Evolutionary conservation across 1,284 basidiomycete genomes (phyloP).

Genomic region (Leccinum angustisporum): DNA sequence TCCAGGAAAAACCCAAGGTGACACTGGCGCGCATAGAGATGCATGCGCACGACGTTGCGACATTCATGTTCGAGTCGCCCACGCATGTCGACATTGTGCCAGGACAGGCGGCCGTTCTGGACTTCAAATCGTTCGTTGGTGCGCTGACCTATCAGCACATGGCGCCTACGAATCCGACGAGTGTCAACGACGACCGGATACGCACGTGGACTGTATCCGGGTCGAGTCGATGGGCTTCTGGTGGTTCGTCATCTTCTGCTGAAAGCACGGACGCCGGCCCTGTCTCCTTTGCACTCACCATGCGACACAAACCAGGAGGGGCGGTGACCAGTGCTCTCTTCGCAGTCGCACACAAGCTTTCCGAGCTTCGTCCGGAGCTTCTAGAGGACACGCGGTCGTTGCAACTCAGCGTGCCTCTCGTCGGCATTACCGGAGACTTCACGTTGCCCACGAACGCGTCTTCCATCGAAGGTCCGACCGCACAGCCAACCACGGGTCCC

Average conservation of each 20-base stretch:
- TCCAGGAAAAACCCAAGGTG: slow-evolving; percentile 29
- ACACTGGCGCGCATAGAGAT: slow-evolving; percentile 40
- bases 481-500: neutral
- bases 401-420: slow-evolving; percentile 32
- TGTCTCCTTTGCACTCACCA: slow-evolving; percentile 21
- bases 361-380: slow-evolving; percentile 38
- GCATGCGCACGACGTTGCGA: slow-evolving; percentile 50
- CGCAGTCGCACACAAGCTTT: slow-evolving; percentile 42
- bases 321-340: slow-evolving; percentile 54
- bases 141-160: slow-evolving; percentile 51
- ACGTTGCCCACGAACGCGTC: slow-evolving; percentile 15
- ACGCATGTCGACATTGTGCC: slow-evolving; percentile 40
- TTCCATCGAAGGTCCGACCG: neutral
- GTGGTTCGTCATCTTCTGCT: neutral
- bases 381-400: slow-evolving; percentile 39
- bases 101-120: slow-evolving; percentile 56
- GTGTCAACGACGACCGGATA: slow-evolving; percentile 62
- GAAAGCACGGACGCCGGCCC: neutral
- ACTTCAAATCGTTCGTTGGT: slow-evolving; percentile 53
- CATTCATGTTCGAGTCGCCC: slow-evolving; percentile 50
- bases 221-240: slow-evolving; percentile 19
- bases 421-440: slow-evolving; percentile 43
- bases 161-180: slow-evolving; percentile 44
- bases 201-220: slow-evolving; percentile 65
- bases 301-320: slow-evolving; percentile 46